Base-by-base conservation (phyloP, 1,284 basidiomycete genomes). In the Ganoderma leucocontextum region DNA sequence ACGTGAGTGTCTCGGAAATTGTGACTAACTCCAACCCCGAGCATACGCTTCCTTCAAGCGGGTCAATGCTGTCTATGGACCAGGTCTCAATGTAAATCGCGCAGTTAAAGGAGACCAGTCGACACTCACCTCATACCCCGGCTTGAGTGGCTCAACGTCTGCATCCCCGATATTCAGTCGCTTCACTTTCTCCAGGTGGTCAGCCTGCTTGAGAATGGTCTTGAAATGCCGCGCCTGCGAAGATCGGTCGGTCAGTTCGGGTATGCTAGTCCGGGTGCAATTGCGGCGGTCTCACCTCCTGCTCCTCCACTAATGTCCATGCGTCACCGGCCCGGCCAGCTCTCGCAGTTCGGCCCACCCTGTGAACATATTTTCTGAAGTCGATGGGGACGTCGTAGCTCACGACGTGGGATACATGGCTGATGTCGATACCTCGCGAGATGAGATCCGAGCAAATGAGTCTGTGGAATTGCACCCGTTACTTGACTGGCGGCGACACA, bases 331-430 rank as follows among this genome's bases (percentile, higher is more conserved):
- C 81, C 58, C 93, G 86, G 1, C 96, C 96, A 2, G 97, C 97
- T 68, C 97, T 89, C 4, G 97, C 97, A 0, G 97, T 99, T 49
- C 97, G 87, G 22, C 97, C 97, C 0, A 96, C 96, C 60, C 97
- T 91, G 79, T 99, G 97, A 22, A 99, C 95, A 77, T 99, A 99
- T 80, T 99, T 99, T 62, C 95, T 89, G 87, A 98, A 95, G 77
- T 99, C 97, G n/a, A 98, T 87, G 1, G 97, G 97, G 2, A 91
- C 91, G 79, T 99, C 97, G 80, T 99, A 99, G 72, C 91, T 96
- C 49, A 99, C 88, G 38, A 99, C 97, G 80, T 98, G 94, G 13
- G 90, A 88, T 57, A 99, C 95, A 68, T 94, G 89, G 62, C 91
- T 94, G 67, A 99, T 92, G 79, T 99, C 98, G 69, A 99, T 96